Base-by-base conservation (phyloP, 192 early-diverging fungal species). In the Spinellus fusiger region DNA sequence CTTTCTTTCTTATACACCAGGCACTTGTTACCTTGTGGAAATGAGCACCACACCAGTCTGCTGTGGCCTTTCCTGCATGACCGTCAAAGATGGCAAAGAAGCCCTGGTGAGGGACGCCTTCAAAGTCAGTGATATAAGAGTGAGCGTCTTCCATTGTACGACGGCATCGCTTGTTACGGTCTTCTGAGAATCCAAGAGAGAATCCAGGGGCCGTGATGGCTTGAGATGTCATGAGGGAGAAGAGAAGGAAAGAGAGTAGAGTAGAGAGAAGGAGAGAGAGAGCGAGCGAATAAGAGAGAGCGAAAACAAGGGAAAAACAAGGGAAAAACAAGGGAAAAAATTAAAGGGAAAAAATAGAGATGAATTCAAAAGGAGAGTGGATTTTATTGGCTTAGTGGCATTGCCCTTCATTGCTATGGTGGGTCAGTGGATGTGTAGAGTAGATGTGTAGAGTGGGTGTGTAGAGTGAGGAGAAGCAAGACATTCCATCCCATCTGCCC, bases 131-230 rank as follows among this genome's bases (percentile, higher is more conserved):
- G 58, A 90, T 73, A 71, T 79, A 90, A 7, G 80, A 81, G 70
- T 99, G 95, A 13, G 96, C 87, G 75, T 99, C 96, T 84, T 99
- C 96, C 96, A 99, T 99, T 9, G 91, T 95, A 67, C 95, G 73
- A 57, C 96, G 74, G 68, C 90, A 93, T 32, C 89, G 82, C 62
- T 85, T 87, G 78, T 99, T 99, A 46, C 90, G 76, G 70, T 95
- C 93, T 56, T 94, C 92, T 26, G 80, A 62, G 40, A 94, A 78
- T 15, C 92, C 93, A 16, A 93, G 59, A 32, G 57, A 44, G 64
- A 91, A 90, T 22, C 71, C 71, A 60, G 61, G 31, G 32, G 70
- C 62, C n/a, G n/a, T n/a, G n/a, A n/a, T n/a, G n/a, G n/a, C n/a
- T n/a, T n/a, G n/a, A n/a, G n/a, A n/a, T n/a, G n/a, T n/a, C n/a